These are phyloP conservation scores for Kazachstania bromeliacearum DNA, from an alignment of 805 yeast species.

Conservation along the genomic window DNA sequence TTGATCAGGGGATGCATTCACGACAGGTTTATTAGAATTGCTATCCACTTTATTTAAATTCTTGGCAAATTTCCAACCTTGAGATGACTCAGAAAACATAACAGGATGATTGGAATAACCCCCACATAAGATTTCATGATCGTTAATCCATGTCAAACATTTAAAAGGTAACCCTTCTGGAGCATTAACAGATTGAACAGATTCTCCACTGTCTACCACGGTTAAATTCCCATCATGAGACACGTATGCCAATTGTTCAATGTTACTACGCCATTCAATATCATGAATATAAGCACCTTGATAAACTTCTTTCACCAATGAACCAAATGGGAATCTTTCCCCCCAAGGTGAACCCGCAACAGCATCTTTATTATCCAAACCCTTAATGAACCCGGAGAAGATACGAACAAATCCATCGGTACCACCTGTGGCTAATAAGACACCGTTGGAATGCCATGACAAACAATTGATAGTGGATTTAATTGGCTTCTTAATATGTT, in stretches of 20 bases:
- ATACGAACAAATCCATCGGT: constrained; percentile 90
- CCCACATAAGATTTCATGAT: constrained; percentile 66
- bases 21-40: constrained; percentile 1
- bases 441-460: constrained; percentile 91
- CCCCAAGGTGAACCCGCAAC: constrained; percentile 75
- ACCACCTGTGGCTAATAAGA: constrained; percentile 80
- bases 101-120: constrained; percentile 92
- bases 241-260: constrained; percentile 69
- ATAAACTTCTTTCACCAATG: constrained; percentile 37
- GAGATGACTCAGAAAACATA: constrained; percentile 61
- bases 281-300: constrained; percentile 88
- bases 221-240: constrained; percentile 82
- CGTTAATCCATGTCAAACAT: constrained; percentile 59
- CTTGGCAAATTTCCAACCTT: constrained; percentile 52
- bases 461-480: constrained; percentile 75
- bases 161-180: constrained; percentile 63
- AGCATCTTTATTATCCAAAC: constrained; percentile 58
- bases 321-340: constrained; percentile 88
- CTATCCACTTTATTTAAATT: constrained; percentile 43
- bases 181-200: constrained; percentile 16
- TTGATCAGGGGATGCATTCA: constrained; percentile 6
- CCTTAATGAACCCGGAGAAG: constrained; percentile 80
- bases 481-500: constrained; percentile 92
- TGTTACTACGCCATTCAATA: constrained; percentile 73
- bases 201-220: constrained; percentile 51